A percentile compares a stretch with the other conserved stretches of the same genome.
phyloP scores from a whole-genome alignment of 2,329 filamentous ascomycete genomes.

The Capronia epimyces region DNA sequence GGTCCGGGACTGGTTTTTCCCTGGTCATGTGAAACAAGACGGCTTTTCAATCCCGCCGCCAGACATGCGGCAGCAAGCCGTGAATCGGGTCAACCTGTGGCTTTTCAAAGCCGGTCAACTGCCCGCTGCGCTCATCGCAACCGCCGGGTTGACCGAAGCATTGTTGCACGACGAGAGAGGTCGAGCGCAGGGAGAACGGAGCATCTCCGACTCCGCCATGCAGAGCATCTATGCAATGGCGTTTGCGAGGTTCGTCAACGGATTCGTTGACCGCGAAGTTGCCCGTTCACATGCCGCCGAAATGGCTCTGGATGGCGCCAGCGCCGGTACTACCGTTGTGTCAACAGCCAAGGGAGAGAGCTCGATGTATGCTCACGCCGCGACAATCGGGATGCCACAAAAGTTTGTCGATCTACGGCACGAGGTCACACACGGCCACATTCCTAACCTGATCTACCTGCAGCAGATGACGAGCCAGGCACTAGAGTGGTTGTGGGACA shows the following conservation, averaged over 20 bases:
- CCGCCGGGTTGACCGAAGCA: slow-evolving; percentile 27
- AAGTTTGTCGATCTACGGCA: slow-evolving; percentile 77
- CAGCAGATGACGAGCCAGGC: slow-evolving; percentile 60
- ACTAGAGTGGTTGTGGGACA: slow-evolving; percentile 69
- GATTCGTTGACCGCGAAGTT: slow-evolving; percentile 29
- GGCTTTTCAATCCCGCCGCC: slow-evolving; percentile 13
- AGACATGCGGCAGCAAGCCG: slow-evolving; percentile 26
- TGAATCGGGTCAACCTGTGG: slow-evolving; percentile 27
- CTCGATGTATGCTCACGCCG: slow-evolving; percentile 29
- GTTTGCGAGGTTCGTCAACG: slow-evolving; percentile 30
- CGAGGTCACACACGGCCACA: slow-evolving; percentile 73
- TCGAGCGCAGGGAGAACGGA: not conserved
- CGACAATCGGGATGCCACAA: slow-evolving; percentile 35
- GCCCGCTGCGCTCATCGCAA: slow-evolving; percentile 24
- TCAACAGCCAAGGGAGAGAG: slow-evolving; percentile 21
- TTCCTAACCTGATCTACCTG: slow-evolving; percentile 65
- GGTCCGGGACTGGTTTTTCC: slow-evolving; percentile 29
- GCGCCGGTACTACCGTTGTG: slow-evolving; percentile 1
- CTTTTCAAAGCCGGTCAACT: slow-evolving; percentile 24
- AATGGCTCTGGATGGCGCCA: slow-evolving; percentile 12
- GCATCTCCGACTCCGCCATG: slow-evolving; percentile 25
- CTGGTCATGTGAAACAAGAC: slow-evolving; percentile 20
- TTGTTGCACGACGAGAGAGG: slow-evolving; percentile 23
- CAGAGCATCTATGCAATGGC: slow-evolving; percentile 30
- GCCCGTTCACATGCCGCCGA: slow-evolving; percentile 19